These are phyloP conservation scores for Triangularia verruculosa DNA, from an alignment of 2,329 filamentous ascomycete species.

Conservation along the genomic window DNA sequence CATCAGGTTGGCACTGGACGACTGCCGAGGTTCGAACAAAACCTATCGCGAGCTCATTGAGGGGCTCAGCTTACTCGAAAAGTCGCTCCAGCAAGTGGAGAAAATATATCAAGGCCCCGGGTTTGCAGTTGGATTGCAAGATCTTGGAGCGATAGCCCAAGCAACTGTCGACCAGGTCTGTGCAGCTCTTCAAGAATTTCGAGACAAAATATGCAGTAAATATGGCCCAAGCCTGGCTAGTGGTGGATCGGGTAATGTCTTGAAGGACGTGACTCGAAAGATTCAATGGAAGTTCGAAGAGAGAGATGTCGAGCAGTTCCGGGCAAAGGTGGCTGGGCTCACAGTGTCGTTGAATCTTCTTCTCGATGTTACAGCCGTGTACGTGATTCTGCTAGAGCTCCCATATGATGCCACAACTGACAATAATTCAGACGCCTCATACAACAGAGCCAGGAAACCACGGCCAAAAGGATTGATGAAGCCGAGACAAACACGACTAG, in stretches of 20 bases:
- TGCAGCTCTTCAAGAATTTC: not conserved
- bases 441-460: not conserved
- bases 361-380: not conserved
- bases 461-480: not conserved
- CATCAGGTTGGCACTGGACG: not conserved
- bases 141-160: not conserved
- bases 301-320: not conserved
- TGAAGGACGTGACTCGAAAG: not conserved
- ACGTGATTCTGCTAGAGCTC: not conserved
- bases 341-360: not conserved
- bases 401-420: not conserved
- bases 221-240: not conserved
- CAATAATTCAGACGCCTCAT: not conserved
- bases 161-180: not conserved
- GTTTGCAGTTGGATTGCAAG: not conserved
- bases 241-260: not conserved
- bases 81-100: not conserved
- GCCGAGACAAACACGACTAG: not conserved
- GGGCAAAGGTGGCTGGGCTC: not conserved
- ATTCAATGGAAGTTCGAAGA: slow-evolving; percentile 8
- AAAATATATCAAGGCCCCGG: not conserved
- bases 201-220: not conserved
- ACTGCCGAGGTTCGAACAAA: not conserved
- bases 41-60: not conserved
- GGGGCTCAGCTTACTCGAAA: not conserved